phyloP scores from a whole-genome alignment of 2,329 filamentous ascomycete species.

The Endoconidiophora laricicola region DNA sequence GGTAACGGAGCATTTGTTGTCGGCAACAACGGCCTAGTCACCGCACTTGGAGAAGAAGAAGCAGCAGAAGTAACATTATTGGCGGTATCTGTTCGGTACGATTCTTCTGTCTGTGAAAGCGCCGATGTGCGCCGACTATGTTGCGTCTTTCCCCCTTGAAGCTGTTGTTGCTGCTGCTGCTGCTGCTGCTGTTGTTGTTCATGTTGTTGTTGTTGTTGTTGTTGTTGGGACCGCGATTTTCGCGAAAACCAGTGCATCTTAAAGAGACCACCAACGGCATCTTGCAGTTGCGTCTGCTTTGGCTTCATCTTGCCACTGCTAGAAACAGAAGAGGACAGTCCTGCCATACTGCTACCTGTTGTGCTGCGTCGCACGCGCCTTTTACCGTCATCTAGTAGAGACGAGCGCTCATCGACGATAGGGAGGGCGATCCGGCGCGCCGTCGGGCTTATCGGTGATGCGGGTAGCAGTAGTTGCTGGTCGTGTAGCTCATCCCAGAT shows the following conservation, averaged over 20 bases:
- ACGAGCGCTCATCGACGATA: constrained; percentile 19
- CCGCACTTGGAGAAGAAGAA: too few relatives aligned
- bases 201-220: neutral
- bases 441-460: constrained; percentile 16
- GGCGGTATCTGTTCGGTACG: too few relatives aligned
- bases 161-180: constrained; percentile 1
- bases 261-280: constrained; percentile 34
- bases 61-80: too few relatives aligned
- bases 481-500: constrained; percentile 86
- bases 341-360: constrained; percentile 31
- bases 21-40: too few relatives aligned
- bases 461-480: constrained; percentile 22
- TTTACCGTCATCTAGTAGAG: constrained; percentile 14
- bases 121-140: too few relatives aligned
- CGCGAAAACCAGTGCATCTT: constrained; percentile 37
- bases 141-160: neutral
- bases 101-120: too few relatives aligned
- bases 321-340: constrained; percentile 19
- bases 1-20: too few relatives aligned
- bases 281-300: constrained; percentile 23
- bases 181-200: neutral
- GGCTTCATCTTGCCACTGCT: constrained; percentile 20
- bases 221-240: constrained; percentile 2
- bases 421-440: constrained; percentile 11
- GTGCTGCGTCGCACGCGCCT: constrained; percentile 40